phyloP scores from a whole-genome alignment of 352 stramenopile genomes.

The Phytophthora nicotianae region DNA sequence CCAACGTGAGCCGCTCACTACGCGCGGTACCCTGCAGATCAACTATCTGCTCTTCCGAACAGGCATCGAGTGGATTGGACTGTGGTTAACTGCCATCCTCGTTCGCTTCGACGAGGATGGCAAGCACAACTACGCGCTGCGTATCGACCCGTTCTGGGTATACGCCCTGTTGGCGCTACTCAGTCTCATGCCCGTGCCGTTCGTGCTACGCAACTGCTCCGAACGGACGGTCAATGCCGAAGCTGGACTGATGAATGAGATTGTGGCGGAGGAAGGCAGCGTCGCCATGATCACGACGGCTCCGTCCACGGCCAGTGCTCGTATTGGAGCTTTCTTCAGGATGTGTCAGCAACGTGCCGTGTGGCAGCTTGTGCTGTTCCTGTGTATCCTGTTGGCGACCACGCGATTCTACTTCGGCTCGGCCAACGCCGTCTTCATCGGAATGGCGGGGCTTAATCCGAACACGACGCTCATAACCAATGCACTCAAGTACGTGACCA shows the following conservation, averaged over 20 bases:
- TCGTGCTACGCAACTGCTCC: conserved; percentile 64
- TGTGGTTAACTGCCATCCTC: conserved; percentile 55
- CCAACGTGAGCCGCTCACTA: conserved; percentile 73
- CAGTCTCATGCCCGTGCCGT: conserved; percentile 61
- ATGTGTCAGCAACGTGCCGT: conserved; percentile 78
- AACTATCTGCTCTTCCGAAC: conserved; percentile 75
- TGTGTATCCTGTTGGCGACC: conserved; percentile 57
- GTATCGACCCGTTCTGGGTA: conserved; percentile 55
- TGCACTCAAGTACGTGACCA: conserved; percentile 59
- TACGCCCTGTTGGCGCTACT: conserved; percentile 59
- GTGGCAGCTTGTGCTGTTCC: conserved; percentile 80
- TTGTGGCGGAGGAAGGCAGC: conserved; percentile 34
- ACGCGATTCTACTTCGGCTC: conserved; percentile 65
- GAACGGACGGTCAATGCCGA: conserved; percentile 51
- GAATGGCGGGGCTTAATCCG: conserved; percentile 39
- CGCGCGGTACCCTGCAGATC: conserved; percentile 76
- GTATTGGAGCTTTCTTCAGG: conserved; percentile 52
- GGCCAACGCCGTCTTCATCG: conserved; percentile 45
- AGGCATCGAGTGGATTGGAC: conserved; percentile 50
- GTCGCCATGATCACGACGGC: conserved; percentile 28
- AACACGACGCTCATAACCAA: conserved; percentile 53
- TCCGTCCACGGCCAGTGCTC: conserved; percentile 16
- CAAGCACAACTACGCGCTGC: conserved; percentile 52
- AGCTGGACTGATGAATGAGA: conserved; percentile 27
- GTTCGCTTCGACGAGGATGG: conserved; percentile 43